These are phyloP conservation scores for Populus hybrid DNA, from an alignment of 441 rosid genomes.

Conservation along the genomic window DNA sequence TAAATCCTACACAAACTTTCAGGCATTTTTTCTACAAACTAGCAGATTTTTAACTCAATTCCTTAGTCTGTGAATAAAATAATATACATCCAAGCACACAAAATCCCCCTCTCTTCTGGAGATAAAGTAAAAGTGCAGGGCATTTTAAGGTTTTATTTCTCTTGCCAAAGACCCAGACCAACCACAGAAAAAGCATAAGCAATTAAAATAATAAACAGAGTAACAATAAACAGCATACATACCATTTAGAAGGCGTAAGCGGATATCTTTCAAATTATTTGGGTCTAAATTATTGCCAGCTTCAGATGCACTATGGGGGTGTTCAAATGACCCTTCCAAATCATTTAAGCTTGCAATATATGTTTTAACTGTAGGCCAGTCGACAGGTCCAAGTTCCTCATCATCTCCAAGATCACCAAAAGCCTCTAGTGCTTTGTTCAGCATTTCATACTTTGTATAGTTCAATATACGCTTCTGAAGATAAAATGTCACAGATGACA, in stretches of 20 bases:
- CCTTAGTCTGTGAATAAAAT: no score
- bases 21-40: no score
- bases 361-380: slow-evolving; percentile 76
- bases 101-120: no score
- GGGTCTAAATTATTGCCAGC: slow-evolving; percentile 48
- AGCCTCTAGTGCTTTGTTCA: slow-evolving; percentile 72
- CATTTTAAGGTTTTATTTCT: background rate
- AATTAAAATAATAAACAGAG: background rate
- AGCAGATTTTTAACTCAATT: no score
- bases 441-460: slow-evolving; percentile 83
- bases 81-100: no score
- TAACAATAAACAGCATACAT: slow-evolving; percentile 16
- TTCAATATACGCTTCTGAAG: slow-evolving; percentile 75
- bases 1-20: no score
- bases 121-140: no score
- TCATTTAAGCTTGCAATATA: slow-evolving; percentile 61
- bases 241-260: slow-evolving; percentile 87
- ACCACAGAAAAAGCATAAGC: background rate
- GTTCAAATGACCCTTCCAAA: slow-evolving; percentile 45
- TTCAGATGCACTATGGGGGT: slow-evolving; percentile 48
- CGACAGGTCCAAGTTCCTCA: slow-evolving; percentile 95
- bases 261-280: slow-evolving; percentile 62
- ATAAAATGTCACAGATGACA: background rate
- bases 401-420: slow-evolving; percentile 90
- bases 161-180: background rate